Evolutionary conservation across 441 rosid species (phyloP).

Genomic region (Erodium moschatum): DNA sequence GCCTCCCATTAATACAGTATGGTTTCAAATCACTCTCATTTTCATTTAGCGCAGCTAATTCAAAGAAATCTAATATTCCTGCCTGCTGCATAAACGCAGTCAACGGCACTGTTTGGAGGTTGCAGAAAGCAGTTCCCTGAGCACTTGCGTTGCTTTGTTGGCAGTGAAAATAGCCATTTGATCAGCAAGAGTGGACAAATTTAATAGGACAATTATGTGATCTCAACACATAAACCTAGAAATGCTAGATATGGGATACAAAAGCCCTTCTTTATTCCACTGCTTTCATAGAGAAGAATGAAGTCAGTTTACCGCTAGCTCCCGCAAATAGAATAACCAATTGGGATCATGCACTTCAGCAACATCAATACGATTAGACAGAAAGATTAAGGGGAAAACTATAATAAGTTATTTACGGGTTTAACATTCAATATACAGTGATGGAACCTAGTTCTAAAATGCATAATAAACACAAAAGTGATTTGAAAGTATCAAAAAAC

Average conservation of each 20-base stretch:
- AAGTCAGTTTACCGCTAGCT: neutral
- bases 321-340: neutral
- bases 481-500: neutral
- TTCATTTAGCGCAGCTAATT: neutral
- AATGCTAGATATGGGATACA: neutral
- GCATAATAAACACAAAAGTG: neutral
- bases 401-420: neutral
- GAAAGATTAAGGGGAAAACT: neutral
- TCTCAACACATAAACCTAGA: neutral
- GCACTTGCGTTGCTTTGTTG: neutral
- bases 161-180: neutral
- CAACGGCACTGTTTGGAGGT: neutral
- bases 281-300: neutral
- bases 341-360: too few relatives aligned
- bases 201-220: neutral
- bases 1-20: too few relatives aligned
- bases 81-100: neutral
- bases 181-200: slow-evolving; percentile 1
- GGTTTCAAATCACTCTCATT: neutral
- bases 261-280: neutral
- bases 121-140: neutral
- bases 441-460: neutral
- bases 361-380: neutral
- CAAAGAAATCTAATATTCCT: neutral
- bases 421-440: neutral